phyloP scores from a whole-genome alignment of 768 basidiomycete species.

The Podaxis pistillaris region DNA sequence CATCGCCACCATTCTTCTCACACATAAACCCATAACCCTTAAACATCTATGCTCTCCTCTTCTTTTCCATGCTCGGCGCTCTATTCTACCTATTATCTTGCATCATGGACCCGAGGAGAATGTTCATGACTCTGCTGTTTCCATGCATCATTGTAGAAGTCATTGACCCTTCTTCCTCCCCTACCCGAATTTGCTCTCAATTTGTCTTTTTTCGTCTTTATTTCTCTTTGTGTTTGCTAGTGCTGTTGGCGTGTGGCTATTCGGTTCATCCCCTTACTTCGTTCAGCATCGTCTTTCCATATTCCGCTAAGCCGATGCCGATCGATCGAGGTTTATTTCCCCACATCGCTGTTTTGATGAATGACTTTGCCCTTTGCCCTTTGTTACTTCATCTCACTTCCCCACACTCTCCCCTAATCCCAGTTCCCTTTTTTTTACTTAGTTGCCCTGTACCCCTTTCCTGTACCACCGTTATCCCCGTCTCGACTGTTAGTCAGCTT shows the following conservation, averaged over 20 bases:
- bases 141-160: conserved; percentile 4
- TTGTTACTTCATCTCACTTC: not conserved
- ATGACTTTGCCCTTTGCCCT: conserved; percentile 3
- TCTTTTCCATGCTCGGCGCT: not conserved
- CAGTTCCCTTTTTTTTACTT: not conserved
- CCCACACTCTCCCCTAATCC: not conserved
- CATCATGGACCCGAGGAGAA: conserved; percentile 6
- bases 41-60: not conserved
- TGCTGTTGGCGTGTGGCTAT: not conserved
- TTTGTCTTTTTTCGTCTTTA: conserved; percentile 9
- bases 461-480: not conserved
- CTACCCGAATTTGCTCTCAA: conserved; percentile 11
- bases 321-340: conserved; percentile 9
- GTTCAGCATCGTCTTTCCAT: not conserved
- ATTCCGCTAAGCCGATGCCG: not conserved
- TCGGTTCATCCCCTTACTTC: not conserved
- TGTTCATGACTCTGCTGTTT: conserved; percentile 11
- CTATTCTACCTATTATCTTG: not conserved
- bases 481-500: not conserved
- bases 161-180: conserved; percentile 7
- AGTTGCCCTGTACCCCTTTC: not conserved
- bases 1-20: not conserved
- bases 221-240: not conserved
- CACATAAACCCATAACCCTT: not conserved
- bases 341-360: not conserved